Evolutionary conservation across 78 protist genomes (phyloP).

Genomic region (Cavenderia fasciculata): DNA sequence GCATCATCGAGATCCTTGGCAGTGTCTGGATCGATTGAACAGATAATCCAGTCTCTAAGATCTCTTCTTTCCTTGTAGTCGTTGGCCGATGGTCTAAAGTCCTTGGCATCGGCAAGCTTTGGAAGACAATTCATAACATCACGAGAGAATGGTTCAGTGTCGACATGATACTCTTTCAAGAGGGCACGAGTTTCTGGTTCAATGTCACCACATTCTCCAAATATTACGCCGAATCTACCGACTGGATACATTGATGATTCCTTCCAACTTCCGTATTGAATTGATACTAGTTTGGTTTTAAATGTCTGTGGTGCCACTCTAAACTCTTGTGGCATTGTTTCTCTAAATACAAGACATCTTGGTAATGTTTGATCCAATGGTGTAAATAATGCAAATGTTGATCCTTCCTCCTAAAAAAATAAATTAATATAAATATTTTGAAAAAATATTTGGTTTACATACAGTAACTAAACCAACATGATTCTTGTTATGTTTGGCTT

Average conservation of each 20-base stretch:
- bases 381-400: slow-evolving; percentile 40
- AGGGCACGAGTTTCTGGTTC: slow-evolving; percentile 86
- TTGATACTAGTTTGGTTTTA: slow-evolving; percentile 23
- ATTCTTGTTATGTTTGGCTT: slow-evolving; percentile 27
- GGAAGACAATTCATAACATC: slow-evolving; percentile 80
- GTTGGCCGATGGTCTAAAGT: slow-evolving; percentile 31
- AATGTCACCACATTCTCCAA: slow-evolving; percentile 85
- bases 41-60: slow-evolving; percentile 78
- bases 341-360: slow-evolving; percentile 68
- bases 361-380: slow-evolving; percentile 72
- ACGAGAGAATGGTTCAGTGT: slow-evolving; percentile 35
- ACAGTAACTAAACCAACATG: slow-evolving; percentile 70
- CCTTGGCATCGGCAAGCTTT: not conserved
- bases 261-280: slow-evolving; percentile 29
- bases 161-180: slow-evolving; percentile 54
- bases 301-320: slow-evolving; percentile 56
- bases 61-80: slow-evolving; percentile 82
- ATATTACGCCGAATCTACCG: slow-evolving; percentile 36
- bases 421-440: not conserved
- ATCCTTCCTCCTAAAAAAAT: slow-evolving; percentile 9
- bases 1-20: slow-evolving; percentile 97
- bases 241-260: slow-evolving; percentile 23
- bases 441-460: not conserved
- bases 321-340: slow-evolving; percentile 63
- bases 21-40: slow-evolving; percentile 95